Evolutionary conservation across 148 eudicot genomes (phyloP).

Genomic region (Fagopyrum esculentum): DNA sequence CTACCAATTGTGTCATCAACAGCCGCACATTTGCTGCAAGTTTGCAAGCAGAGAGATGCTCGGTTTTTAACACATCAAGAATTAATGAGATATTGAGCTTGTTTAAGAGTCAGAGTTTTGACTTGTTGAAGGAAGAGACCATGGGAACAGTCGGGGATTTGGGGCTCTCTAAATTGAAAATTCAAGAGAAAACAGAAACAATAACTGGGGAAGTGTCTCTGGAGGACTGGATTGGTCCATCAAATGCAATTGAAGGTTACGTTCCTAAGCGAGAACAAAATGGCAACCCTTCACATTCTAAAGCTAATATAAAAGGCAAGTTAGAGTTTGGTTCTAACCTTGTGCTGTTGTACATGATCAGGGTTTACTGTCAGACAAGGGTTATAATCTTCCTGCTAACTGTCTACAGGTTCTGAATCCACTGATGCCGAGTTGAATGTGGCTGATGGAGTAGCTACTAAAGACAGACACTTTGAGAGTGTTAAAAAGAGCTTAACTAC

Average conservation of each 20-base stretch:
- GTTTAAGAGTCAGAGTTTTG: conserved; percentile 39
- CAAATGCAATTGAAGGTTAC: conserved; percentile 92
- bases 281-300: conserved; percentile 18
- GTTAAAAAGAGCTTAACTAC: conserved; percentile 16
- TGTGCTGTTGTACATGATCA: conserved; percentile 10
- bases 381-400: neutral
- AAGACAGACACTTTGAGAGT: conserved; percentile 26
- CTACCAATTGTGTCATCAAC: conserved; percentile 55
- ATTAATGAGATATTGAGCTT: conserved; percentile 42
- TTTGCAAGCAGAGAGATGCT: conserved; percentile 58
- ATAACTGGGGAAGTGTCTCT: conserved; percentile 47
- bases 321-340: neutral
- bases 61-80: conserved; percentile 35
- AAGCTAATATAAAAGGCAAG: conserved; percentile 37
- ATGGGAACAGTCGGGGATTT: conserved; percentile 34
- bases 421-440: conserved; percentile 13
- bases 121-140: conserved; percentile 24
- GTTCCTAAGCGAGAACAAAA: conserved; percentile 53
- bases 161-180: conserved; percentile 45
- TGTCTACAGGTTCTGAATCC: conserved; percentile 18
- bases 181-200: conserved; percentile 51
- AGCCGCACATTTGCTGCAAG: conserved; percentile 63
- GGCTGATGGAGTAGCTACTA: conserved; percentile 11
- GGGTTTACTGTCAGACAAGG: neutral
- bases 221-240: conserved; percentile 82